Conservation (phyloP, 208 protist genomes). For the Vickermania spadyakhi region DNA sequence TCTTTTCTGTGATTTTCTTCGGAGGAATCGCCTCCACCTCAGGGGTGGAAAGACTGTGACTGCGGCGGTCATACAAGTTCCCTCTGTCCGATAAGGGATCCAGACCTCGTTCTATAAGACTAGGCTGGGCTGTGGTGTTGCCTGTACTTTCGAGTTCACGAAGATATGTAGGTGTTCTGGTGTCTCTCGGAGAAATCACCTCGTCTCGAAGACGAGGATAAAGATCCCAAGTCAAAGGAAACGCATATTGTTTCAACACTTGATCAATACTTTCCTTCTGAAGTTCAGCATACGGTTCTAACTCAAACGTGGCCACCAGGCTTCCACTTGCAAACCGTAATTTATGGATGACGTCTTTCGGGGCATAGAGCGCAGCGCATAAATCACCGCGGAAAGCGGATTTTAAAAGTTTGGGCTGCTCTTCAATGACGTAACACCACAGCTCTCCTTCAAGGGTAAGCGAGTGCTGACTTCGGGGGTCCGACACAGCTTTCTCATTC, state of each 20-base stretch:
- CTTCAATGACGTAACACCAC: not conserved
- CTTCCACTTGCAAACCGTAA: not conserved
- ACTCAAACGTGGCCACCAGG: not conserved
- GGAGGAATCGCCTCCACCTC: too few species aligned
- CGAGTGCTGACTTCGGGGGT: not conserved
- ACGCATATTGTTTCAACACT: not conserved
- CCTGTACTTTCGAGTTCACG: too few species aligned
- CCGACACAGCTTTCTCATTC: not conserved
- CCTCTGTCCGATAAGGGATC: too few species aligned
- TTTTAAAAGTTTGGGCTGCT: not conserved
- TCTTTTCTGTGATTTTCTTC: too few species aligned
- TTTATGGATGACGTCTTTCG: not conserved
- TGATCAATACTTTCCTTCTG: not conserved
- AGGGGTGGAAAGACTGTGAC: too few species aligned
- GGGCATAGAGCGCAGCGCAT: not conserved
- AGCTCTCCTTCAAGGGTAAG: not conserved
- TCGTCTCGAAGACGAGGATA: not conserved
- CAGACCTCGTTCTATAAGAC: too few species aligned
- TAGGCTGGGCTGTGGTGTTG: too few species aligned
- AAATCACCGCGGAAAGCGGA: not conserved
- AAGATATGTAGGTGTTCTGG: too few species aligned
- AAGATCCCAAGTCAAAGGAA: not conserved
- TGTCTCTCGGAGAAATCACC: too few species aligned
- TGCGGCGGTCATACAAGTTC: too few species aligned
- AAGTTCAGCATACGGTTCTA: not conserved